Conservation (phyloP, 1,284 basidiomycete genomes). For the Naganishia sp. region DNA sequence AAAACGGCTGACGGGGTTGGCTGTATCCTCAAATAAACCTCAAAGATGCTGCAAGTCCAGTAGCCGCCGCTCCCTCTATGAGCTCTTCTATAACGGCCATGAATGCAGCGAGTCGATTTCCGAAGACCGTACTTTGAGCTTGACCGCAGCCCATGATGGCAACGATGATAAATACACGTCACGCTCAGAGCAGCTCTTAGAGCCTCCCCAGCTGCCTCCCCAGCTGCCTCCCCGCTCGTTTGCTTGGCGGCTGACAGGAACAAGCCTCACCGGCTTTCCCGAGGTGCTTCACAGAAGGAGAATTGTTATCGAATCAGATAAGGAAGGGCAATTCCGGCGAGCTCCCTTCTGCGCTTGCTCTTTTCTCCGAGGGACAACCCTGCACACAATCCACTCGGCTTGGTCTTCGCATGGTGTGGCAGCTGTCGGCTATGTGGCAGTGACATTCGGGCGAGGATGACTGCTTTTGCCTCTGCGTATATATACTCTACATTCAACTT, state of each 20-base stretch:
- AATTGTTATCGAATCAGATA: slow-evolving; percentile 28
- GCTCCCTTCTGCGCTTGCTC: background rate
- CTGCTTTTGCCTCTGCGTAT: background rate
- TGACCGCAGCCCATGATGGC: too few species aligned
- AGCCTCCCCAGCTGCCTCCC: too few species aligned
- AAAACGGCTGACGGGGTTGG: too few species aligned
- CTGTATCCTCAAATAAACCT: too few species aligned
- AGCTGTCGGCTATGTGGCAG: background rate
- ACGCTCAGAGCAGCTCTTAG: too few species aligned
- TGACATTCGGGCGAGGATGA: background rate
- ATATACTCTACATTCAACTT: background rate
- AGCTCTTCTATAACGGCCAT: too few species aligned
- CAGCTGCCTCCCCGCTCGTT: too few species aligned
- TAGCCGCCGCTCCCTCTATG: too few species aligned
- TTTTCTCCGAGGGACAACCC: background rate
- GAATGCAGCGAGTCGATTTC: too few species aligned
- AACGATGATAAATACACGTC: too few species aligned
- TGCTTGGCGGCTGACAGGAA: background rate
- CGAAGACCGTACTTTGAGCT: too few species aligned
- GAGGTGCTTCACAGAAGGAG: slow-evolving; percentile 8
- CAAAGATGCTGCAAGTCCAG: too few species aligned
- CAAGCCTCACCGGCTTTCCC: slow-evolving; percentile 1
- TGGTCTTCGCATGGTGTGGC: background rate
- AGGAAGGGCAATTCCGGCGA: slow-evolving; percentile 6
- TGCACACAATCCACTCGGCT: slow-evolving; percentile 8